Base-by-base conservation (phyloP, 164 flowering plant species). In the Liriodendron chinense region DNA sequence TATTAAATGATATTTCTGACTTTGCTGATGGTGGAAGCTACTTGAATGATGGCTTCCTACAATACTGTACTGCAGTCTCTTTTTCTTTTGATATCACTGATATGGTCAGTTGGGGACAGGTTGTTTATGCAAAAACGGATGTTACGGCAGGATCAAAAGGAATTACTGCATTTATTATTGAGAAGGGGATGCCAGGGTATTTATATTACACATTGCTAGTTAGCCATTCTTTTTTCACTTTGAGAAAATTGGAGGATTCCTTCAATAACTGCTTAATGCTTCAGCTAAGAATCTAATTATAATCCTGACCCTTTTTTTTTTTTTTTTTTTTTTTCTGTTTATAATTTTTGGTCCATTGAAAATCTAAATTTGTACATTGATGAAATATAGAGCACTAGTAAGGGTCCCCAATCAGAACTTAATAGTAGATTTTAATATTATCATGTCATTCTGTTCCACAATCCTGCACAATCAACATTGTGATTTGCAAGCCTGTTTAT, bases 131-230 rank as follows among this genome's bases (percentile, higher is more conserved):
- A 75, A 96, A 94, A 87, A 94, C 98, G 0, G 93, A 94, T 65
- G 49, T 78, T 14, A 76, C 80, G 10, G 94, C 97, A 47, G 88
- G 87, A 59, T 91, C 99, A 56, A 96, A 94, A 87, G 98, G 98
- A 84, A 94, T 96, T 69, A 94, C 99, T 8, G 97, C 99, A 76
- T 96, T 96, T 75, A 92, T 96, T 76, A 87, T 96, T 56, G 98
- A 96, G 88, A 96, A 96, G 78, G 99, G 91, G 69, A 93, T 93
- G 94, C 84, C 86, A 24, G 98, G 99, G 99, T 94, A 93, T 59
- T 74, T 72, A 34, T 28, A 22, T 68, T 25, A 2, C 49, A 74
- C 18, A 50, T 18, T 20, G 23, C 49, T 12, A 50, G 47, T 53
- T 53, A 12, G 56, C 69, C 28, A 23, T 73, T 25, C 9, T 61